Evolutionary conservation across 108 stramenopile species (phyloP), one percentile per base, ranked within the genome.

Genomic region (Aureococcus anophagefferens): DNA sequence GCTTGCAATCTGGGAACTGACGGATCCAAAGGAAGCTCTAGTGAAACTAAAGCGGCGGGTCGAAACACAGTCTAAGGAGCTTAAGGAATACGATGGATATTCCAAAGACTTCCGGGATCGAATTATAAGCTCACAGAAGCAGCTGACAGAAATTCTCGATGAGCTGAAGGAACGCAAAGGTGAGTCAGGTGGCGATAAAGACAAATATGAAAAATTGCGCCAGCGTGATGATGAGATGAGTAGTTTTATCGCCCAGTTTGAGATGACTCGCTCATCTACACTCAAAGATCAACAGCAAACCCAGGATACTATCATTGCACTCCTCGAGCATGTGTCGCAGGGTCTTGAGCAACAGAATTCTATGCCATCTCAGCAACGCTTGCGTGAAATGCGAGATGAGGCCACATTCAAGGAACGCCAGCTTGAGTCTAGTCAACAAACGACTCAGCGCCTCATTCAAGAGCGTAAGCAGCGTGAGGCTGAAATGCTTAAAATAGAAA

Each of bases 221-320:
- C 69, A 83, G 71, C 63, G 83, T 33, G 87, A 88, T 72, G 31
- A 62, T 36, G 84, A 88, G 69, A 88, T 88, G 87, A 88, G 78
- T 16, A 33, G 67, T 32, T 86, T 86, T 69, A 76, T 86, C 4
- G 82, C 83, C 21, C 46, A 62, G 33, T 87, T 83, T 68, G 84
- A 85, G 37, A 46, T 44, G 34, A 71, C 66, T 13, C 65, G 63
- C 67, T 64, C 29, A 11, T 59, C 66, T 30, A 74, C 80, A 17
- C 29, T 75, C 31, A 33, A 71, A 16, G 86, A 81, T 33, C 86
- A 86, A 68, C 21, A 37, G 28, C 30, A 40, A 0, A 65, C 71
- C 35, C 75, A 81, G 69, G 63, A 68, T 30, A 83, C 82, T 33
- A 73, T 88, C 35, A 84, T 86, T 25, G 84, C 73, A 5, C 75